These are phyloP conservation scores for Sarocladiaceae sp. DNA, from an alignment of 2,329 filamentous ascomycete genomes.

Conservation along the genomic window DNA sequence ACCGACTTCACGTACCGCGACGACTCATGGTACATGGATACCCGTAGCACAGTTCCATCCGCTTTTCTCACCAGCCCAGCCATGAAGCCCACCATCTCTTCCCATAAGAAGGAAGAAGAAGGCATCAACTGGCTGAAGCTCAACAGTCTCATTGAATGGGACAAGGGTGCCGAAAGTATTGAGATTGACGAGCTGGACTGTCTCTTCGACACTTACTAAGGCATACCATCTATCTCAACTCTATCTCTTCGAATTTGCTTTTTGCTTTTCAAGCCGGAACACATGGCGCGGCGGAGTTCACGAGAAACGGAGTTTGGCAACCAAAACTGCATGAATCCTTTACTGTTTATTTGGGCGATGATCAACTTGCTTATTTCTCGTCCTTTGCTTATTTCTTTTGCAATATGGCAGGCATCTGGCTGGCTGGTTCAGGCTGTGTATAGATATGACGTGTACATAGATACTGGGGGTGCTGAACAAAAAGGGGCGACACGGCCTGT, in stretches of 20 bases:
- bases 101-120: conserved; percentile 32
- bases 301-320: background rate
- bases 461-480: background rate
- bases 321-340: conserved; percentile 1
- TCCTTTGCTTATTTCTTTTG: conserved; percentile 5
- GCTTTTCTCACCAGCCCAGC: conserved; percentile 51
- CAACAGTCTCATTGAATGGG: conserved; percentile 46
- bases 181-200: conserved; percentile 91
- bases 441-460: conserved; percentile 4
- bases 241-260: conserved; percentile 19
- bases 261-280: background rate
- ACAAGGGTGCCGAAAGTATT: conserved; percentile 75
- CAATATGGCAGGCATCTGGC: conserved; percentile 3
- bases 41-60: conserved; percentile 29
- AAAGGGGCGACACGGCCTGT: background rate
- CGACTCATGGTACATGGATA: conserved; percentile 51
- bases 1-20: conserved; percentile 37
- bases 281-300: conserved; percentile 5
- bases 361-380: background rate
- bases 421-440: conserved; percentile 8
- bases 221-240: conserved; percentile 13
- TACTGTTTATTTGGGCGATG: background rate
- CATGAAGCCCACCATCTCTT: conserved; percentile 35
- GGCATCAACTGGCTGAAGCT: conserved; percentile 36
- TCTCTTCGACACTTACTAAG: conserved; percentile 71